phyloP scores from a whole-genome alignment of 257 asterid genomes.

The Striga asiatica region DNA sequence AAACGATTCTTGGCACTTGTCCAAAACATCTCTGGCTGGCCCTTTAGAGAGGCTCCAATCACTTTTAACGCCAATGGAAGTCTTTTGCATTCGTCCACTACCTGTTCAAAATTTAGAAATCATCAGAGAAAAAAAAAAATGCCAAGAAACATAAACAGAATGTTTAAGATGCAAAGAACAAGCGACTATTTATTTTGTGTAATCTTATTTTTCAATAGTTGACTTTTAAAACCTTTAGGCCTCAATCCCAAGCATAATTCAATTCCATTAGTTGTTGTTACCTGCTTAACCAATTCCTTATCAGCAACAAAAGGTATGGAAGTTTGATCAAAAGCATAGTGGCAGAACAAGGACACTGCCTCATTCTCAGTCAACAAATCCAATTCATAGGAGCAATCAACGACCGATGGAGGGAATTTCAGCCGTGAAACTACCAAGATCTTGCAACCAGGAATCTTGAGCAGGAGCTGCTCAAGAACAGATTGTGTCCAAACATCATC shows the following conservation, averaged over 20 bases:
- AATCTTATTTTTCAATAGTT: no score
- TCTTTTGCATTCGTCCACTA: conserved; percentile 77
- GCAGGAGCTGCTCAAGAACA: conserved; percentile 47
- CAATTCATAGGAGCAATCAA: conserved; percentile 49
- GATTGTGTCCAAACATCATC: conserved; percentile 89
- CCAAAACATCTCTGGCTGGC: conserved; percentile 80
- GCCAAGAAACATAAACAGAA: no score
- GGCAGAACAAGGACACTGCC: conserved; percentile 66
- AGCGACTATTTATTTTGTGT: not conserved
- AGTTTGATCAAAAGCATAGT: conserved; percentile 65
- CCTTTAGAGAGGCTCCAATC: conserved; percentile 72
- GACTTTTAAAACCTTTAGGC: not conserved
- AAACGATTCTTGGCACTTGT: conserved; percentile 61
- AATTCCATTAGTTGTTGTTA: not conserved
- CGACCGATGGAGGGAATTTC: conserved; percentile 52
- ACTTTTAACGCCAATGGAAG: conserved; percentile 92
- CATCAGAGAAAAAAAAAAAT: not conserved
- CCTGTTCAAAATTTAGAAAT: conserved; percentile 26
- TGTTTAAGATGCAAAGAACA: no score
- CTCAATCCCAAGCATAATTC: no score
- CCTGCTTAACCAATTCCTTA: conserved; percentile 60
- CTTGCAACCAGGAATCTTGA: conserved; percentile 63
- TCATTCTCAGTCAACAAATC: conserved; percentile 69
- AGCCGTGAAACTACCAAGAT: conserved; percentile 68
- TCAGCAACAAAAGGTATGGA: conserved; percentile 43